Evolutionary conservation across 805 yeast genomes (phyloP).

Genomic region (Kregervanrija pseudodelftensis): DNA sequence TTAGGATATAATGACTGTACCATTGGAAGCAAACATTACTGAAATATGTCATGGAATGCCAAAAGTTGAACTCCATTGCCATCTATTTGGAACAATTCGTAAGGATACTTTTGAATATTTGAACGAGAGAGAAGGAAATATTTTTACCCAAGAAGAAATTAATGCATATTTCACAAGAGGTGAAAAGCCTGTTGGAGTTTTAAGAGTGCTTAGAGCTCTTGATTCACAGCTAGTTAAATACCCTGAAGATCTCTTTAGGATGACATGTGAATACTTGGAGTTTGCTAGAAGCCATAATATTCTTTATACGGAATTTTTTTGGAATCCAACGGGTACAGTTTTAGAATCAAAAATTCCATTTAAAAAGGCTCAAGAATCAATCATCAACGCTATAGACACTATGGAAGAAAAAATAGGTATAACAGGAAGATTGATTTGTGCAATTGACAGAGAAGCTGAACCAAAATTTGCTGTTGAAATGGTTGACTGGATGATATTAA

Average conservation of each 20-base stretch:
- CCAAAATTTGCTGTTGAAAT: slow-evolving; percentile 21
- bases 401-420: slow-evolving; percentile 17
- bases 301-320: slow-evolving; percentile 23
- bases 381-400: slow-evolving; percentile 20
- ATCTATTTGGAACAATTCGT: slow-evolving; percentile 25
- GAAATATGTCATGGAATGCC: slow-evolving; percentile 24
- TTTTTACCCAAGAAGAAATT: slow-evolving; percentile 20
- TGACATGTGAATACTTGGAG: slow-evolving; percentile 22
- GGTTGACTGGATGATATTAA: slow-evolving; percentile 24
- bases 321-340: slow-evolving; percentile 29
- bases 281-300: slow-evolving; percentile 20
- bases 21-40: no score
- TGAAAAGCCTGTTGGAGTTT: slow-evolving; percentile 26
- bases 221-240: slow-evolving; percentile 20
- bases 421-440: slow-evolving; percentile 19
- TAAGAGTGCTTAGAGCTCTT: slow-evolving; percentile 23
- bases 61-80: slow-evolving; percentile 28
- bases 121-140: slow-evolving; percentile 17
- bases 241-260: slow-evolving; percentile 21
- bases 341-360: slow-evolving; percentile 22
- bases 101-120: slow-evolving; percentile 19
- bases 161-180: slow-evolving; percentile 25
- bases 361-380: slow-evolving; percentile 21
- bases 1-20: no score
- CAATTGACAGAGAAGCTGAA: slow-evolving; percentile 25